Conservation (phyloP, 768 basidiomycete genomes). For the Lepiota venenata region DNA sequence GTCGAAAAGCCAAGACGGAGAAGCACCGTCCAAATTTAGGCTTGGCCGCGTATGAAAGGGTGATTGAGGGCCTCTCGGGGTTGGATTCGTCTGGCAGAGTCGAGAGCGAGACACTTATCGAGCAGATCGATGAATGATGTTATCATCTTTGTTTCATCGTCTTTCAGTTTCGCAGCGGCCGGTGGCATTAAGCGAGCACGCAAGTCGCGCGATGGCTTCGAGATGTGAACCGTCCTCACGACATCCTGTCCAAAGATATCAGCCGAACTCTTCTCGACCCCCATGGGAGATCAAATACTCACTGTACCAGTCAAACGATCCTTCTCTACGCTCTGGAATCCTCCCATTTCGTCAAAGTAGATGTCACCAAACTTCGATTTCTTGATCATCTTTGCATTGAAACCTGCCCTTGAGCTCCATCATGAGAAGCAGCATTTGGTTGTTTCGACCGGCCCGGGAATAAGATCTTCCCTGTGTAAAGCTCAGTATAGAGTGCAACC, state of each 20-base stretch:
- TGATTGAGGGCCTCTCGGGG: slow-evolving; percentile 88
- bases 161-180: slow-evolving; percentile 73
- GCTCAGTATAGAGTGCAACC: slow-evolving; percentile 96
- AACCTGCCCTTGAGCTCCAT: slow-evolving; percentile 96
- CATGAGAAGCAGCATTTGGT: slow-evolving; percentile 96
- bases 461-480: slow-evolving; percentile 95
- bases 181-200: slow-evolving; percentile 80
- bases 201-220: slow-evolving; percentile 81
- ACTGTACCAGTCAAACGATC: slow-evolving; percentile 84
- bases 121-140: slow-evolving; percentile 83
- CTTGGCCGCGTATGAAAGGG: slow-evolving; percentile 66
- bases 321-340: slow-evolving; percentile 79
- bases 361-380: slow-evolving; percentile 88
- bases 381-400: slow-evolving; percentile 93
- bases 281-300: slow-evolving; percentile 29
- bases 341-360: slow-evolving; percentile 93
- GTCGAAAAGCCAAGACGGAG: background rate
- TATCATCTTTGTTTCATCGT: slow-evolving; percentile 83
- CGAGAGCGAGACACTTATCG: slow-evolving; percentile 87
- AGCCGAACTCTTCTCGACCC: slow-evolving; percentile 15
- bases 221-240: slow-evolving; percentile 75
- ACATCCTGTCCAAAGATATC: slow-evolving; percentile 54
- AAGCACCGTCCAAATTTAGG: background rate
- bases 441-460: slow-evolving; percentile 96
- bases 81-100: slow-evolving; percentile 82